These are phyloP conservation scores for Coccomyxa sp. DNA, from an alignment of 139 green algal genomes.

Conservation along the genomic window DNA sequence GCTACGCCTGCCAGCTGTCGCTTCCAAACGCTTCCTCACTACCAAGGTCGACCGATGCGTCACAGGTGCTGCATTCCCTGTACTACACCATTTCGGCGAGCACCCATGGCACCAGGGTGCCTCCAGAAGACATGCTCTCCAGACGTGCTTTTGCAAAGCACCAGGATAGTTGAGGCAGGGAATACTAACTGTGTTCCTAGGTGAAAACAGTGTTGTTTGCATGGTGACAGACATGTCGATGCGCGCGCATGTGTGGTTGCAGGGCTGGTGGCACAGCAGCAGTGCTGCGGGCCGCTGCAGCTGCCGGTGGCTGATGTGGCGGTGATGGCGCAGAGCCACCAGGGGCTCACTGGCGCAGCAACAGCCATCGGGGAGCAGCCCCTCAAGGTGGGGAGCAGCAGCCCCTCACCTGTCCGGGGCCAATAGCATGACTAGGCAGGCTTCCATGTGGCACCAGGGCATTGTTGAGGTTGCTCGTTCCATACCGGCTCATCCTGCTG, in stretches of 20 bases:
- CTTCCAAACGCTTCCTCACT: conserved; percentile 98
- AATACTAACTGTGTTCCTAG: too few relatives aligned
- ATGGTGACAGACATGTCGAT: too few relatives aligned
- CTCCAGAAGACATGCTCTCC: neutral
- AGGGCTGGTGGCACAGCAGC: conserved; percentile 95
- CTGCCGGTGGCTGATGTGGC: conserved; percentile 89
- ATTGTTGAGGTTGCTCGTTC: too few relatives aligned
- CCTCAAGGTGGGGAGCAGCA: too few relatives aligned
- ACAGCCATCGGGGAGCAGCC: conserved; percentile 95
- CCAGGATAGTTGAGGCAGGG: too few relatives aligned
- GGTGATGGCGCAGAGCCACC: conserved; percentile 84
- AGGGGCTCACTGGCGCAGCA: conserved; percentile 68
- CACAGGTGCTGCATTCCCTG: conserved; percentile 43
- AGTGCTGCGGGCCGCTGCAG: conserved; percentile 93
- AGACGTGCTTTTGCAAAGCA: too few relatives aligned
- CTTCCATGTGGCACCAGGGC: too few relatives aligned
- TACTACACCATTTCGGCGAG: neutral
- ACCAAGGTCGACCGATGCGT: conserved; percentile 95
- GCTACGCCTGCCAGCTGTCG: conserved; percentile 84
- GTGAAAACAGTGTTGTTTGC: too few relatives aligned
- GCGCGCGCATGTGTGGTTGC: neutral
- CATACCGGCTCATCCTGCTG: too few relatives aligned
- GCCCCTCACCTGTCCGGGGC: too few relatives aligned
- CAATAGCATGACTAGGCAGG: too few relatives aligned
- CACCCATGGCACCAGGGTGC: too few relatives aligned